Base-by-base conservation (phyloP, 2,329 filamentous ascomycete species). In the Alternaria conjuncta region DNA sequence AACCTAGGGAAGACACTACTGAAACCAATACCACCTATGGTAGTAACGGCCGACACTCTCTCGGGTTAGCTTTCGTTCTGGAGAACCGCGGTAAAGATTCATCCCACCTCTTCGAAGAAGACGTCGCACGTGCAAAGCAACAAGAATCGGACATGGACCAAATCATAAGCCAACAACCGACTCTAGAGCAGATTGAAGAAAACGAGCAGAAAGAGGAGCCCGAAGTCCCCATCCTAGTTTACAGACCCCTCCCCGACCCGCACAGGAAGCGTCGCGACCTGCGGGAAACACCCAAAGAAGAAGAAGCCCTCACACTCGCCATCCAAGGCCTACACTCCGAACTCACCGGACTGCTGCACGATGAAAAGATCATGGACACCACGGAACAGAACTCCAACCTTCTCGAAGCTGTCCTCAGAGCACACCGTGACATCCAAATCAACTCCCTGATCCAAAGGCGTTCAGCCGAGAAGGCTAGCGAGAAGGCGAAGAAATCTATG, bases 1-100 rank as follows among this genome's bases (percentile, higher is more conserved):
- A 59, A 12, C 15, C 20, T n/a, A 25, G 25, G 12, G 45, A 28
- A 9, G 55, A 45, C n/a, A 21, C 26, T 23, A 30, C 13, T 23
- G 26, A 36, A 53, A 25, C 20, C 4, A 15, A 32, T 18, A 23
- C 20, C 43, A 45, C 18, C 18, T 65, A 71, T 30, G 55, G 60
- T 2, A 58, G 26, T 12, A 51, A 47, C 30, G 64, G 63, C 20
- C 57, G 50, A 7, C 71, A 74, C 28, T 73, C 74, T 2, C 64
- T 73, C 2, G 75, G 75, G 28, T 18, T 68, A 25, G 67, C 67
- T 10, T 73, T 72, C 49, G 63, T 73, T 6, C 44, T 62, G 4
- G 68, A 72, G 18, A 56, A 43, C n/a, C 57, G 62, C n/a, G 68
- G 66, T 11, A 26, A 62, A 43, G 54, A 56, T 30, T 63, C 68